phyloP scores from a whole-genome alignment of 192 early-diverging fungal species.

The Coemansia sp. region DNA sequence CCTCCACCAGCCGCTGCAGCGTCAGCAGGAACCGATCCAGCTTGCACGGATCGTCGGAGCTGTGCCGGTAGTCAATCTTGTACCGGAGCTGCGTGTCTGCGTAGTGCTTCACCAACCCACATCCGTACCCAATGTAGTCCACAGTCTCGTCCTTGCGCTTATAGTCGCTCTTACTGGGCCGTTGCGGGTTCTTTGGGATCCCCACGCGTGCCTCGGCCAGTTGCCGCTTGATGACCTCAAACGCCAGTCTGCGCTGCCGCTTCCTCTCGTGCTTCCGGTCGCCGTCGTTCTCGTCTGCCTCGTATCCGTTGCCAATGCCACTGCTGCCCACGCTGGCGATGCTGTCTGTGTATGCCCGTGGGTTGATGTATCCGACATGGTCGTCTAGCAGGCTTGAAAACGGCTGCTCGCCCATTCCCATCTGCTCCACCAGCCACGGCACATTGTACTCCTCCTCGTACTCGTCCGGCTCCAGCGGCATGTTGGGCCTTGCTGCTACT shows the following conservation, averaged over 20 bases:
- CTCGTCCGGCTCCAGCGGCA: slow-evolving; percentile 54
- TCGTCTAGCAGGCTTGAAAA: slow-evolving; percentile 43
- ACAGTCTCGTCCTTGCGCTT: slow-evolving; percentile 37
- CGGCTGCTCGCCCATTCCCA: slow-evolving; percentile 52
- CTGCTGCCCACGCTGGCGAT: slow-evolving; percentile 5
- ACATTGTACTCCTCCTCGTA: slow-evolving; percentile 12
- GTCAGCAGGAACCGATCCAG: slow-evolving; percentile 49
- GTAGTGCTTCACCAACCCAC: slow-evolving; percentile 35
- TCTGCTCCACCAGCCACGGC: slow-evolving; percentile 51
- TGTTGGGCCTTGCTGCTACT: slow-evolving; percentile 19
- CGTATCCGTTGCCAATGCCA: slow-evolving; percentile 4
- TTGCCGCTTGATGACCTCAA: slow-evolving; percentile 38
- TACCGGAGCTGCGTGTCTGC: slow-evolving; percentile 49
- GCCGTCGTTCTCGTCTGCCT: background rate
- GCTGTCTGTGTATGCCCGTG: slow-evolving; percentile 10
- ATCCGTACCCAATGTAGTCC: slow-evolving; percentile 35
- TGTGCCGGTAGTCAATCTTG: slow-evolving; percentile 54
- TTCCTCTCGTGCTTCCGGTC: slow-evolving; percentile 9
- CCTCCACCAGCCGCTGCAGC: slow-evolving; percentile 51
- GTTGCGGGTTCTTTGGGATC: slow-evolving; percentile 34
- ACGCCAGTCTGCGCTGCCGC: slow-evolving; percentile 46
- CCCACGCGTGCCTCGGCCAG: slow-evolving; percentile 52
- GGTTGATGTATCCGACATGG: slow-evolving; percentile 21
- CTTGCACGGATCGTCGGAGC: slow-evolving; percentile 47
- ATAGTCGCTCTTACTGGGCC: slow-evolving; percentile 22